Base-by-base conservation (phyloP, 306 rosid species). In the Casuarina cunninghamiana region DNA sequence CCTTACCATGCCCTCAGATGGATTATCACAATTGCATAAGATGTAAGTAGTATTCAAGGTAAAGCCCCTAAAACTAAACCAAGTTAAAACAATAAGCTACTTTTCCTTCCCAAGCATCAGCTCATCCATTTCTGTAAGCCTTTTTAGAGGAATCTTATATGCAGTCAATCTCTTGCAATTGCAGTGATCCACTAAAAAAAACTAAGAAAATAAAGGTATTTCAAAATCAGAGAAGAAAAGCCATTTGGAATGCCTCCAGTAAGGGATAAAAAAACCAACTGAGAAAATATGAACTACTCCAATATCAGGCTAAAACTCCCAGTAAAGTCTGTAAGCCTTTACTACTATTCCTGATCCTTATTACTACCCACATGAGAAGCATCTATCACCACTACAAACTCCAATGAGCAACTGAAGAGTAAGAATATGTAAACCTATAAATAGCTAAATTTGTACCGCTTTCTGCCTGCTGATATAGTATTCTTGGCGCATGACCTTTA, bases 401-500 rank as follows among this genome's bases (percentile, higher is more conserved):
- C 69, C 9, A 43, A 62, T 12, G 10, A 62, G 41, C 21, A 62
- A 5, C 35, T 13, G 4, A 13, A 15, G 11, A 37, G 44, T 16
- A 62, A 62, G 68, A 62, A 63, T 50, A 43, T 26, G 32, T 26
- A 26, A 15, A 53, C 72, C 73, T 77, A 69, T 58, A 66, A 78
- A 73, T 43, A 49, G 81, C 19, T 72, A 70, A 78, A 61, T 83
- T 26, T 26, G 66, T 93, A 95, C 99, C 65, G 94, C 86, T 91
- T 93, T 95, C 80, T 95, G 99, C 69, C 90, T 78, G 72, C 86
- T 90, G 77, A 95, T 93, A 72, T 95, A 95, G 84, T 86, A 90
- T 87, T 95, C 97, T 83, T 95, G 99, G 75, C 99, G 94, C 97
- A 93, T 90, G 88, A 95, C 97, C 88, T 95, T 95, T 83, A 95